Evolutionary conservation across 2,329 filamentous ascomycete species (phyloP), one percentile per base, ranked within the genome.

Genomic region (Clathrospora elynae): DNA sequence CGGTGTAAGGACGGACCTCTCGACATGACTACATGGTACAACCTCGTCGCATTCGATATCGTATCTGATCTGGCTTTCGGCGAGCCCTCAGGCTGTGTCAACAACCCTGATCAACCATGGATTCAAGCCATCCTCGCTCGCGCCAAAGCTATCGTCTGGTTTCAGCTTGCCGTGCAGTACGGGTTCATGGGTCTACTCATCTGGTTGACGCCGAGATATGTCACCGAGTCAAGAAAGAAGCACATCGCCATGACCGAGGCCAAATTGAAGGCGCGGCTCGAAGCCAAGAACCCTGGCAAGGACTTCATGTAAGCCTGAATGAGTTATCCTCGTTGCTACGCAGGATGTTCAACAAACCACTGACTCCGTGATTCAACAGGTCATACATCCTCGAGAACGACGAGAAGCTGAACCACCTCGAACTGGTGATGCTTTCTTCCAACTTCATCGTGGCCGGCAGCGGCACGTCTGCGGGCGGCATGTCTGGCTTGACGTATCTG

Each of bases 401-500:
- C 6, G 41, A 44, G 29, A 44, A 44, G 29, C 41, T 44, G 13
- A 44, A 44, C 9, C 41, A 44, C 6, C 41, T 44, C 18, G 41
- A 44, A 14, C 28, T 44, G 8, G 34, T 44, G 13, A 44, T 44
- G 41, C 34, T 44, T n/a, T 44, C 41, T 13, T 44, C 41, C 11
- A 44, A 39, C 23, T 44, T 39, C 14, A 44, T 44, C 13, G 41
- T 44, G n/a, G 41, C 64, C 0, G 69, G 69, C 11, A 68, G 62
- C 3, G 69, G 71, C 24, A 69, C 67, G 2, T 33, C 45, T 3
- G 48, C 48, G 2, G 42, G 35, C 6, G 42, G 31, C 1, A 39
- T 51, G 30, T 40, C 35, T 18, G 48, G 48, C 8, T 5, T 43
- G 3, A 38, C 39, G 2, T 51, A 45, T 9, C 22, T 45, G 6